phyloP scores from a whole-genome alignment of 345 rosid genomes.

The Excoecaria cochinchinensis region DNA sequence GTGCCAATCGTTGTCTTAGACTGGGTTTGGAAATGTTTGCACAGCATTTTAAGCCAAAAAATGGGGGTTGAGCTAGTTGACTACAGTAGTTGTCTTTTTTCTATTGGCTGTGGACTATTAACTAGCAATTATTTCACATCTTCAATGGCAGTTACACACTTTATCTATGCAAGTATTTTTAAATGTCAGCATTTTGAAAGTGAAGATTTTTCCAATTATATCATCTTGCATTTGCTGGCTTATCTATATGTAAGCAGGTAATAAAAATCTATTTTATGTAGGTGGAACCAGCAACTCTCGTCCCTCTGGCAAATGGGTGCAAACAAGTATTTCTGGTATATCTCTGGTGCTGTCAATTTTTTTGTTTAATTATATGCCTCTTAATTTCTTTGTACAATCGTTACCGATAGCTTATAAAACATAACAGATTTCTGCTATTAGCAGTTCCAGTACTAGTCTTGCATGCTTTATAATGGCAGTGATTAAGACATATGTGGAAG shows the following conservation, averaged over 20 bases:
- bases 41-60: neutral
- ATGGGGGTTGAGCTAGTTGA: neutral
- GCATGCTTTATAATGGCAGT: neutral
- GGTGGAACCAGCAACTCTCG: conserved; percentile 98
- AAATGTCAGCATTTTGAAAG: neutral
- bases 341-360: neutral
- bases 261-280: conserved; percentile 24
- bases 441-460: neutral
- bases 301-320: conserved; percentile 90
- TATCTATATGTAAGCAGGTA: neutral
- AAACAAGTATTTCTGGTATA: conserved; percentile 96
- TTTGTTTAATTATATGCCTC: neutral
- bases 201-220: neutral
- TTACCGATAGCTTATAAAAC: neutral
- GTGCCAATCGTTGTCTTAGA: neutral
- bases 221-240: conserved; percentile 1
- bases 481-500: neutral
- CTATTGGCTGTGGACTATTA: neutral
- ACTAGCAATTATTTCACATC: neutral
- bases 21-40: neutral
- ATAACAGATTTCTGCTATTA: conserved; percentile 1
- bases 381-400: neutral
- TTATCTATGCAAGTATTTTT: neutral
- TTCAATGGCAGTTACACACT: neutral
- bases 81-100: neutral